Evolutionary conservation across 2,329 filamentous ascomycete species (phyloP).

Genomic region (Pseudovirgaria hyperparasitica): DNA sequence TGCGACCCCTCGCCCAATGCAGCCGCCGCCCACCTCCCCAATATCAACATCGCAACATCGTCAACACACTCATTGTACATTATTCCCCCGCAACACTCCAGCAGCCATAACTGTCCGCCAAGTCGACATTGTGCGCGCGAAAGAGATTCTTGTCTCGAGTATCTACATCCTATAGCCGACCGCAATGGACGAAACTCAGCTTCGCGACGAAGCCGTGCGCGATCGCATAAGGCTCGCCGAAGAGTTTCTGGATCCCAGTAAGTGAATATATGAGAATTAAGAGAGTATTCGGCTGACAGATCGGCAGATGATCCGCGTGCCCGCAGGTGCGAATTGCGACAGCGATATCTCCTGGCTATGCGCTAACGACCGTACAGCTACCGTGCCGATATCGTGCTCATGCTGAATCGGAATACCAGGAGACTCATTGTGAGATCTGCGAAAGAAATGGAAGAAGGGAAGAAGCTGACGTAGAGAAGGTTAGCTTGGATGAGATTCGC

Average conservation of each 20-base stretch:
- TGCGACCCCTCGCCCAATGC: too few relatives aligned
- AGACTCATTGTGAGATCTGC: conserved; percentile 38
- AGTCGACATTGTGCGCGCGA: too few relatives aligned
- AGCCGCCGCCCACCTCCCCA: too few relatives aligned
- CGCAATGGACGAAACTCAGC: conserved; percentile 53
- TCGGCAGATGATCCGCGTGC: conserved; percentile 41
- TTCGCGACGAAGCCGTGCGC: conserved; percentile 72
- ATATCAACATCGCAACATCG: too few relatives aligned
- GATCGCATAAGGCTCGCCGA: conserved; percentile 78
- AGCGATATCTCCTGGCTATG: conserved; percentile 18
- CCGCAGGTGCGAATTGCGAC: conserved; percentile 31
- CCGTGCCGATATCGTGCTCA: conserved; percentile 73
- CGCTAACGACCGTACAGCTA: conserved; percentile 48
- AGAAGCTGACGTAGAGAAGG: conserved; percentile 11
- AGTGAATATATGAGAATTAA: conserved; percentile 16
- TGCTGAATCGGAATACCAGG: conserved; percentile 50
- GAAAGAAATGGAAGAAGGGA: not conserved
- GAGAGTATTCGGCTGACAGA: conserved; percentile 11
- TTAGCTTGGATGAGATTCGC: conserved; percentile 74
- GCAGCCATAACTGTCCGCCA: too few relatives aligned
- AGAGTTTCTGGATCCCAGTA: conserved; percentile 91
- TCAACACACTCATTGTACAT: too few relatives aligned
- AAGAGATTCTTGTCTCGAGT: too few relatives aligned
- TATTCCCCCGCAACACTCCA: too few relatives aligned
- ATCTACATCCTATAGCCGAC: too few relatives aligned